phyloP scores from a whole-genome alignment of 345 rosid genomes.

The Cardiospermum halicacabum region DNA sequence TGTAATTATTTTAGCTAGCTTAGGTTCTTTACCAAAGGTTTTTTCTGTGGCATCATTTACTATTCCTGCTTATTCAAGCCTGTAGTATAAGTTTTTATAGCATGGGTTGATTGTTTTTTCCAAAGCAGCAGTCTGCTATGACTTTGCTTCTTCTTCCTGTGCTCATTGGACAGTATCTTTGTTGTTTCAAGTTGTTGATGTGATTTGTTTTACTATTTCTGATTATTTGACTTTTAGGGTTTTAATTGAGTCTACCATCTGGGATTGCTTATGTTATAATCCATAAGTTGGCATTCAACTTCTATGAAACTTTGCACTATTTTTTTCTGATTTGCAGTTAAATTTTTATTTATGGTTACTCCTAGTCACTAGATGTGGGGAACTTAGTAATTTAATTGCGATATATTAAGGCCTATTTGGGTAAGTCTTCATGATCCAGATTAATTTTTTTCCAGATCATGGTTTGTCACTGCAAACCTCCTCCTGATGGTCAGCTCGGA shows the following conservation, averaged over 20 bases:
- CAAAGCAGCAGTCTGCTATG: background rate
- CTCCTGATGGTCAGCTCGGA: conserved; percentile 56
- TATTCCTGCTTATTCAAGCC: background rate
- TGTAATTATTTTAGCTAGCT: no score
- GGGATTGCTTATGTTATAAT: background rate
- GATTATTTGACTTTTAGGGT: background rate
- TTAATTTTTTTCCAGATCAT: conserved; percentile 53
- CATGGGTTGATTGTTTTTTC: background rate
- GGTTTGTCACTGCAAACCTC: conserved; percentile 89
- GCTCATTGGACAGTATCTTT: background rate
- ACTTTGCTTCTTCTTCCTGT: background rate
- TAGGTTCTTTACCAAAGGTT: background rate
- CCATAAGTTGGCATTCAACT: background rate
- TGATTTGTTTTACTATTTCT: background rate
- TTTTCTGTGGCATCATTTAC: background rate
- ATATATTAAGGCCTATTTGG: background rate
- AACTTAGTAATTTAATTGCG: conserved; percentile 5
- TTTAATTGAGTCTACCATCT: background rate
- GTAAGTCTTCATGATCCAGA: background rate
- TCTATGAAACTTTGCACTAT: background rate
- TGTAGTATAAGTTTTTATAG: background rate
- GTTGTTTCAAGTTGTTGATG: background rate
- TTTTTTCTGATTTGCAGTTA: background rate
- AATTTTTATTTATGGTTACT: background rate
- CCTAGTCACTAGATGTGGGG: conserved; percentile 4